phyloP scores from a whole-genome alignment of 1,284 basidiomycete species.

The Heterobasidion annosum region DNA sequence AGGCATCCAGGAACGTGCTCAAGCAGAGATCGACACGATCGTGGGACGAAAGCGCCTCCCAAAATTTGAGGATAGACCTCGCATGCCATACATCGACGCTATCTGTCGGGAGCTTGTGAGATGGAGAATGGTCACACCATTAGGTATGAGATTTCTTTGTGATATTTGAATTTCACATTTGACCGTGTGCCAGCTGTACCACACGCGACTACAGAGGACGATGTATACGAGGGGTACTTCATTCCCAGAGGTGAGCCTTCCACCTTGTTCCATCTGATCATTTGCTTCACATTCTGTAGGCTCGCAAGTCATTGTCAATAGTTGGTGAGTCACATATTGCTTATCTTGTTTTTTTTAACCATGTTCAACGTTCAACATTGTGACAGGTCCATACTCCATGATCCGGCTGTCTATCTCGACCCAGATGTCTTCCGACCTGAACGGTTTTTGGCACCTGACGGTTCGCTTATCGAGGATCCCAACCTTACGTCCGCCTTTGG shows the following conservation, averaged over 20 bases:
- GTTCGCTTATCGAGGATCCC: background rate
- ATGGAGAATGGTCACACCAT: background rate
- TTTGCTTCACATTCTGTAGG: background rate
- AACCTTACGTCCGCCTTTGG: background rate
- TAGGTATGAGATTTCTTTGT: background rate
- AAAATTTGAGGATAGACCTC: background rate
- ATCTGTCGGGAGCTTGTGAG: background rate
- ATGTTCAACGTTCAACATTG: too few species aligned
- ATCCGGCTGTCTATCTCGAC: background rate
- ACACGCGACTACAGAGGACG: background rate
- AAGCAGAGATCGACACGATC: background rate
- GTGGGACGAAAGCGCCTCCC: background rate
- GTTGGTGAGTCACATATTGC: background rate
- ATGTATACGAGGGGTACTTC: background rate
- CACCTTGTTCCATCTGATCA: background rate
- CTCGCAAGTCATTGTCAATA: background rate
- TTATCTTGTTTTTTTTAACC: background rate
- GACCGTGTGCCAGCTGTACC: too few species aligned
- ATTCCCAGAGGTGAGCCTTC: background rate
- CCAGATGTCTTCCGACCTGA: background rate
- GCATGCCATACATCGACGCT: background rate
- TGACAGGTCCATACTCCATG: background rate
- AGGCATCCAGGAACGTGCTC: background rate
- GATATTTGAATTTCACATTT: too few species aligned
- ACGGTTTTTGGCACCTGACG: background rate